Evolutionary conservation across 1,284 basidiomycete species (phyloP).

Genomic region (Pseudozyma sp.): DNA sequence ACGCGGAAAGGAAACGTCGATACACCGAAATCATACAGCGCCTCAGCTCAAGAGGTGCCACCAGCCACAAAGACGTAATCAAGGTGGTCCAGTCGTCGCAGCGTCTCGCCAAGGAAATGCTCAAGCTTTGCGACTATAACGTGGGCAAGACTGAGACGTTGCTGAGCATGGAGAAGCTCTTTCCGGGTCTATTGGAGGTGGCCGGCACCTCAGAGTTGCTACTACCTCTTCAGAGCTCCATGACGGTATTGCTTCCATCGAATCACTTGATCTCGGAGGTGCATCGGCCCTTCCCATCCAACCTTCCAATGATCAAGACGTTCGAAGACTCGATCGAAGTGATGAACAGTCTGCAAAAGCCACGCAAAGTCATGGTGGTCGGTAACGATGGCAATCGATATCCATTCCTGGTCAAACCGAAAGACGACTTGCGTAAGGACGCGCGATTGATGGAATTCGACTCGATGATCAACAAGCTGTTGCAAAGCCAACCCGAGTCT

Average conservation of each 20-base stretch:
- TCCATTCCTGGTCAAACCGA: constrained; percentile 95
- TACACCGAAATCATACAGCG: constrained; percentile 76
- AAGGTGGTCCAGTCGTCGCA: constrained; percentile 55
- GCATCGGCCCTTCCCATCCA: constrained; percentile 84
- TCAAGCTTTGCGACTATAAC: constrained; percentile 60
- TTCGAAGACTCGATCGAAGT: constrained; percentile 83
- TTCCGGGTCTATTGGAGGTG: constrained; percentile 54
- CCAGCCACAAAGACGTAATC: constrained; percentile 47
- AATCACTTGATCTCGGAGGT: constrained; percentile 71
- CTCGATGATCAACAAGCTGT: constrained; percentile 95
- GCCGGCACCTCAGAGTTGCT: constrained; percentile 55
- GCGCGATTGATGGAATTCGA: constrained; percentile 98
- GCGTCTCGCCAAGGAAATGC: constrained; percentile 63
- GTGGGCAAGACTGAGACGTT: constrained; percentile 51
- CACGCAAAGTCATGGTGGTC: constrained; percentile 87
- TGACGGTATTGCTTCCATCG: constrained; percentile 82
- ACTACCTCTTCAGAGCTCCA: constrained; percentile 89
- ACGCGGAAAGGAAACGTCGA: constrained; percentile 75
- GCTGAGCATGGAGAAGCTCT: constrained; percentile 55
- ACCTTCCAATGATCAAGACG: constrained; percentile 78
- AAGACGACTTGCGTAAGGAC: constrained; percentile 97
- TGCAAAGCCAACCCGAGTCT: constrained; percentile 91
- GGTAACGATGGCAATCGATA: constrained; percentile 87
- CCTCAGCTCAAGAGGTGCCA: constrained; percentile 19
- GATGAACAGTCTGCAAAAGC: constrained; percentile 92